Conservation (phyloP, 805 yeast genomes). For the Kuraishia piskuri region DNA sequence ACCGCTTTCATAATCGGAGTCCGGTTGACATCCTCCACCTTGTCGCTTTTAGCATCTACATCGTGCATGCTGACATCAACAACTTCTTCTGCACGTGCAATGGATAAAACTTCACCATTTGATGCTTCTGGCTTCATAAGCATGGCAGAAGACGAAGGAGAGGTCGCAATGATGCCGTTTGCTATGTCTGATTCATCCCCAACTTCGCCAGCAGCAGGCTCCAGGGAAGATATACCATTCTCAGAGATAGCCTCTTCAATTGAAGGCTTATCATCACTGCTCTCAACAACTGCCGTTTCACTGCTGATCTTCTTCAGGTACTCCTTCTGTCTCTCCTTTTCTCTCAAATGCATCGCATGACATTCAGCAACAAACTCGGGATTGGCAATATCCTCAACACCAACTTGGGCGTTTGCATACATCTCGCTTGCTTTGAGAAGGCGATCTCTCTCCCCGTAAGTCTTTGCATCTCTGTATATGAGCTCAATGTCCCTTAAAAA, state of each 20-base stretch:
- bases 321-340: conserved; percentile 41
- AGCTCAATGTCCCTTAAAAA: conserved; percentile 76
- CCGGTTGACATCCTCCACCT: conserved; percentile 4
- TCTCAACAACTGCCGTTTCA: background rate
- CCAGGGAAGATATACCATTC: conserved; percentile 2
- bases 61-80: background rate
- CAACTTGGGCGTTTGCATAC: conserved; percentile 94
- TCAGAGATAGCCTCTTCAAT: conserved; percentile 2
- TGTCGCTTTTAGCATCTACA: no score
- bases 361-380: conserved; percentile 74
- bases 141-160: background rate
- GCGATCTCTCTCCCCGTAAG: conserved; percentile 77
- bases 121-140: background rate
- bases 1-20: conserved; percentile 9
- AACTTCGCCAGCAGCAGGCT: conserved; percentile 1
- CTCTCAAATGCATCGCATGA: conserved; percentile 61
- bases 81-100: conserved; percentile 3
- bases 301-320: conserved; percentile 16
- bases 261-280: background rate
- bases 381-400: conserved; percentile 73
- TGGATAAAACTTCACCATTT: conserved; percentile 1
- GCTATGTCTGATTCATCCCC: conserved; percentile 3
- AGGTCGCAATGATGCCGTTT: background rate
- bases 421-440: conserved; percentile 80
- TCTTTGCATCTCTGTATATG: conserved; percentile 72